phyloP scores from a whole-genome alignment of 495 filamentous ascomycete species.

The Penicillium soppii region DNA sequence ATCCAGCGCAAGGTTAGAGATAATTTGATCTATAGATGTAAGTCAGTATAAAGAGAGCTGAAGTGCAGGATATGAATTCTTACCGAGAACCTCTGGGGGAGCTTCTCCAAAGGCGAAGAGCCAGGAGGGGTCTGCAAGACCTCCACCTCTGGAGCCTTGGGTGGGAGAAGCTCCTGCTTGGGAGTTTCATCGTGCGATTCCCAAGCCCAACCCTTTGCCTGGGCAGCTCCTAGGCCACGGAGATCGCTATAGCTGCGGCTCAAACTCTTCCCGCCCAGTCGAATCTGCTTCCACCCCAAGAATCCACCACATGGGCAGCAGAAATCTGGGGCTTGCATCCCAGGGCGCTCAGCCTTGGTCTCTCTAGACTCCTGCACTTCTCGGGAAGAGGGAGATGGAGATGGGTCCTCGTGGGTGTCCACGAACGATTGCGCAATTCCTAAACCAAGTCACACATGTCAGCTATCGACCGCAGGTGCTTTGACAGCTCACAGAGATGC shows the following conservation, averaged over 20 bases:
- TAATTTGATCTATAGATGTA: slow-evolving; percentile 63
- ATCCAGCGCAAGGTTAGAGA: slow-evolving; percentile 72
- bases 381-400: slow-evolving; percentile 22
- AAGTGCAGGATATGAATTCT: slow-evolving; percentile 27
- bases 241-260: slow-evolving; percentile 75
- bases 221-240: slow-evolving; percentile 49
- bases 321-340: slow-evolving; percentile 53
- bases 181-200: slow-evolving; percentile 35
- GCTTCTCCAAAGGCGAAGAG: slow-evolving; percentile 56
- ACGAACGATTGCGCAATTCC: slow-evolving; percentile 72
- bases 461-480: neutral
- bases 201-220: slow-evolving; percentile 55
- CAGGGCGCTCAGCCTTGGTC: slow-evolving; percentile 38
- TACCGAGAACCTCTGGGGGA: slow-evolving; percentile 72
- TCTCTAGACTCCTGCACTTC: slow-evolving; percentile 20
- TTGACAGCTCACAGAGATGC: neutral
- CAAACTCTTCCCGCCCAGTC: slow-evolving; percentile 60
- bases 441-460: slow-evolving; percentile 22
- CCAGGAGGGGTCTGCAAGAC: slow-evolving; percentile 27
- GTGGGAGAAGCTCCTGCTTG: slow-evolving; percentile 16
- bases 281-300: slow-evolving; percentile 70
- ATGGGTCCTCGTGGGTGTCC: slow-evolving; percentile 61
- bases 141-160: slow-evolving; percentile 28
- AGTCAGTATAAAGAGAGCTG: slow-evolving; percentile 14
- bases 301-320: slow-evolving; percentile 73